Percentiles rank a stretch among this genome's conserved stretches.
phyloP scores from a whole-genome alignment of 257 asterid genomes.

The Eustoma russellianum region DNA sequence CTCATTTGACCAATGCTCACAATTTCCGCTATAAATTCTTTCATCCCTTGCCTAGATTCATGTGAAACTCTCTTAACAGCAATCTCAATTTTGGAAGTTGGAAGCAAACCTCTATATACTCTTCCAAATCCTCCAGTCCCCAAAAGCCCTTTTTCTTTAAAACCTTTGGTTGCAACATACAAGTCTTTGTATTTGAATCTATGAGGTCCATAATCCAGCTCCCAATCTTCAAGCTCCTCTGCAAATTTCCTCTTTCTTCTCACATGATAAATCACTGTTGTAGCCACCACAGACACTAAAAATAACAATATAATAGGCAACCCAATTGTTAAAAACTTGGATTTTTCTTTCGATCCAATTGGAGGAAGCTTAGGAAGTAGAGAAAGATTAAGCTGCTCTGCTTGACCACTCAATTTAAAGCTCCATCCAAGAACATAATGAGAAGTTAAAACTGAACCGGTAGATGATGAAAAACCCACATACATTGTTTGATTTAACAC shows the following conservation, averaged over 20 bases:
- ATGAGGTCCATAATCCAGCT: slow-evolving; percentile 67
- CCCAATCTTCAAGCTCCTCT: slow-evolving; percentile 64
- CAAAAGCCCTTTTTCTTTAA: slow-evolving; percentile 48
- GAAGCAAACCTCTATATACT: slow-evolving; percentile 46
- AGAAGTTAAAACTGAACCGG: slow-evolving; percentile 51
- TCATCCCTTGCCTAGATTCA: slow-evolving; percentile 59
- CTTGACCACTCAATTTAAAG: slow-evolving; percentile 42
- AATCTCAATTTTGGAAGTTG: slow-evolving; percentile 25
- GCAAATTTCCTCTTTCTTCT: slow-evolving; percentile 29
- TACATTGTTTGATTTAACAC: slow-evolving; percentile 39
- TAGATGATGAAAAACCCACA: slow-evolving; percentile 71
- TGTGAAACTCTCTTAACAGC: slow-evolving; percentile 67
- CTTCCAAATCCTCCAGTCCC: slow-evolving; percentile 73
- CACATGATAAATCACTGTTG: background rate
- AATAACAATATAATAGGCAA: slow-evolving; percentile 8
- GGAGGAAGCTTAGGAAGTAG: slow-evolving; percentile 29
- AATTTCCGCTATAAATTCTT: slow-evolving; percentile 60
- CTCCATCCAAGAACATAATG: slow-evolving; percentile 84
- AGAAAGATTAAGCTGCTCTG: slow-evolving; percentile 27
- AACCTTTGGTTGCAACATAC: slow-evolving; percentile 49
- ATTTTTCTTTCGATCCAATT: slow-evolving; percentile 15
- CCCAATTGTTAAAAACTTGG: slow-evolving; percentile 17
- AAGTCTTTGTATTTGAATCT: slow-evolving; percentile 52
- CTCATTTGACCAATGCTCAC: slow-evolving; percentile 58
- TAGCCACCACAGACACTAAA: slow-evolving; percentile 12